These are phyloP conservation scores for Naganishia onofrii DNA, from an alignment of 768 basidiomycete genomes.

Conservation along the genomic window DNA sequence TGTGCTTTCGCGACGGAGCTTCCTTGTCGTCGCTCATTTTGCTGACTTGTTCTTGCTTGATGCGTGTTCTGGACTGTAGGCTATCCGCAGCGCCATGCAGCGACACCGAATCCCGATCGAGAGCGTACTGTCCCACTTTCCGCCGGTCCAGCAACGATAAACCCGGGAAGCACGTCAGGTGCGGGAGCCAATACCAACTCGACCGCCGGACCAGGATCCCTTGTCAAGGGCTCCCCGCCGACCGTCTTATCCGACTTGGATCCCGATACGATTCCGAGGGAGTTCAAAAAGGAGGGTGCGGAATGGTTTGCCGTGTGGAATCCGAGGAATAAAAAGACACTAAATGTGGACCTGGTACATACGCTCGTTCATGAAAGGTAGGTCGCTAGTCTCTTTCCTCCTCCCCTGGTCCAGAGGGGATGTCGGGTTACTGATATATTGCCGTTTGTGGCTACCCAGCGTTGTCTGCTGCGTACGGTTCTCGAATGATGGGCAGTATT, in stretches of 20 bases:
- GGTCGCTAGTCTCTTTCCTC: slow-evolving; percentile 18
- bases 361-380: slow-evolving; percentile 89
- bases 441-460: slow-evolving; percentile 49
- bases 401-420: background rate
- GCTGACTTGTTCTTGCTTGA: background rate
- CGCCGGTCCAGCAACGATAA: slow-evolving; percentile 32
- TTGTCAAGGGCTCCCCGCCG: slow-evolving; percentile 35
- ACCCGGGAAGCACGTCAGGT: background rate
- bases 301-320: slow-evolving; percentile 92
- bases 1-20: too few species aligned
- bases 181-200: background rate
- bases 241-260: slow-evolving; percentile 50
- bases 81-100: slow-evolving; percentile 8
- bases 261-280: slow-evolving; percentile 52
- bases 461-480: slow-evolving; percentile 89
- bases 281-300: slow-evolving; percentile 64
- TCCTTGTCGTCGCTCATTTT: too few species aligned
- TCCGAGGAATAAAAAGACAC: slow-evolving; percentile 68
- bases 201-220: background rate
- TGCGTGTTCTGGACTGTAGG: background rate
- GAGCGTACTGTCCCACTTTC: slow-evolving; percentile 28
- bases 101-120: slow-evolving; percentile 13
- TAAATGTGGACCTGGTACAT: slow-evolving; percentile 78
- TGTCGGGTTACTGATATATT: too few species aligned
- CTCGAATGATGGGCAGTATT: slow-evolving; percentile 85